Percentiles rank a stretch among this genome's conserved stretches.
Conservation (phyloP, 768 basidiomycete species). For the Amanita subjunquillea region DNA sequence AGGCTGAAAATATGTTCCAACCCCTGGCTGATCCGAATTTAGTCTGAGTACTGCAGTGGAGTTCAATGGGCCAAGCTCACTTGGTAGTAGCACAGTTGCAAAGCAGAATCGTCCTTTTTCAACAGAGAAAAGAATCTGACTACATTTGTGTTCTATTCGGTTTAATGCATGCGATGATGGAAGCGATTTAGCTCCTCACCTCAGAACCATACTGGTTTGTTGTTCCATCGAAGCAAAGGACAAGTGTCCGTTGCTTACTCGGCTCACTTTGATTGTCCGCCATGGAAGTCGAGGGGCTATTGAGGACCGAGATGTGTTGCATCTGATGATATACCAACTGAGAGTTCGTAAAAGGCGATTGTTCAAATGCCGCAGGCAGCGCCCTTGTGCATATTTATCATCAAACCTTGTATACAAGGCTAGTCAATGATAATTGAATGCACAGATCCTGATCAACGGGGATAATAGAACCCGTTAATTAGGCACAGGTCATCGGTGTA, state of each 20-base stretch:
- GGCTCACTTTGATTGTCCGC: background rate
- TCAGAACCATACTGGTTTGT: constrained; percentile 35
- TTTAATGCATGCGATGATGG: background rate
- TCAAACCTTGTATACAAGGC: no score
- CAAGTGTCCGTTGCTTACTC: constrained; percentile 30
- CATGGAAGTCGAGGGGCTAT: background rate
- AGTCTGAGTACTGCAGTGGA: constrained; percentile 7
- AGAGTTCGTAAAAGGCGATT: no score
- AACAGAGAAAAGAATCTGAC: constrained; percentile 62
- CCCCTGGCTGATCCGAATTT: constrained; percentile 22
- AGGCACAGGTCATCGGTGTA: no score
- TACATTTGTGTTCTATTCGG: constrained; percentile 49
- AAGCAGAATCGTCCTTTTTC: constrained; percentile 44
- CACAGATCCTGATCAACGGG: no score
- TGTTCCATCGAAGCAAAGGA: constrained; percentile 69
- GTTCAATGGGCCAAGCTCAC: constrained; percentile 18
- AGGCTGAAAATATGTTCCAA: constrained; percentile 46
- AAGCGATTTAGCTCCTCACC: constrained; percentile 22
- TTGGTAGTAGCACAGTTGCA: constrained; percentile 66
- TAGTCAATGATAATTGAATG: no score
- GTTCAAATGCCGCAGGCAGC: background rate
- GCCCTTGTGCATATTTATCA: no score
- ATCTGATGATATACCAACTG: background rate
- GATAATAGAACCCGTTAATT: no score
- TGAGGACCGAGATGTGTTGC: background rate